Evolutionary conservation across 331 rosid species (phyloP).

Genomic region (Acacia concinna): DNA sequence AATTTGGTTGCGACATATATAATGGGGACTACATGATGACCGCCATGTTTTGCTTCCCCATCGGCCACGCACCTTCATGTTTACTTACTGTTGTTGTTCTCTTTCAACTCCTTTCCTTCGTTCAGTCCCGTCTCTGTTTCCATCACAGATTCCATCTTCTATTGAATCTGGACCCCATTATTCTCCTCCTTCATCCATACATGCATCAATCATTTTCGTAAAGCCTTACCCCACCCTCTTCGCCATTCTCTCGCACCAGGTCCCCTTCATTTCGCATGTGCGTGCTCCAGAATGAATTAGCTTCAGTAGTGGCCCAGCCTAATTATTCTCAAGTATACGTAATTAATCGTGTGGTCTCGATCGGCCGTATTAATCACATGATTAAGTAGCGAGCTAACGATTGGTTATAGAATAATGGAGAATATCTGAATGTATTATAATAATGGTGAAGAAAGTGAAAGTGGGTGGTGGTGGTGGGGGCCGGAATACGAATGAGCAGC

Average conservation of each 20-base stretch:
- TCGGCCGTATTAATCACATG: too few relatives aligned
- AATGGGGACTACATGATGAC: constrained; percentile 1
- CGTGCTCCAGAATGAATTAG: too few relatives aligned
- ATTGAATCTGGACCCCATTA: neutral
- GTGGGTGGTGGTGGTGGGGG: neutral
- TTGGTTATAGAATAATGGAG: neutral
- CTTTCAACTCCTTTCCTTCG: neutral
- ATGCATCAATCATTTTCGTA: neutral
- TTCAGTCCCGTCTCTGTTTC: neutral
- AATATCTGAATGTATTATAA: neutral
- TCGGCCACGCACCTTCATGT: constrained; percentile 18
- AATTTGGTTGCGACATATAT: constrained; percentile 8
- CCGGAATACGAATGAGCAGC: neutral
- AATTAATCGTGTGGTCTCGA: neutral
- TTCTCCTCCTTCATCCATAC: neutral
- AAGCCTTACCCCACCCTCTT: neutral
- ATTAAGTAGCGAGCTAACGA: neutral
- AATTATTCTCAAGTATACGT: neutral
- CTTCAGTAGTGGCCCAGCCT: neutral
- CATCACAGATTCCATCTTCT: neutral
- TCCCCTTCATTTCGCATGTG: neutral
- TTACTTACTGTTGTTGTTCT: neutral
- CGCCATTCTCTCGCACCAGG: too few relatives aligned
- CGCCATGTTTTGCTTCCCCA: constrained; percentile 26
- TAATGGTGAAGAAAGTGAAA: neutral